phyloP scores from a whole-genome alignment of 2,329 filamentous ascomycete species.

The Microdochium bolleyi region DNA sequence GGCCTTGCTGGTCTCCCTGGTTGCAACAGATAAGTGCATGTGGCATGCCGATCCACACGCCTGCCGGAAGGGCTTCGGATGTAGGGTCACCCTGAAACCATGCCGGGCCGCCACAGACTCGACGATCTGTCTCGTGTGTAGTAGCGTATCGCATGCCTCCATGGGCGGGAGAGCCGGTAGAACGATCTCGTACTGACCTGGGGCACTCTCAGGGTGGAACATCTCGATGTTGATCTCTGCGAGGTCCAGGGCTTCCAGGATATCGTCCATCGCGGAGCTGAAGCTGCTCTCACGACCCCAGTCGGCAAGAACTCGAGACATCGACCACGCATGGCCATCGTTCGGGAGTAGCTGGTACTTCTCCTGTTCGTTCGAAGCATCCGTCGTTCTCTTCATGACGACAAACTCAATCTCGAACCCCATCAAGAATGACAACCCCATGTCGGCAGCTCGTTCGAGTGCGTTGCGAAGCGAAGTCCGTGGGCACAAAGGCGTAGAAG shows the following conservation, averaged over 20 bases:
- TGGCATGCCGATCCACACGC: conserved; percentile 60
- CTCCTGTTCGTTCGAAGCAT: conserved; percentile 16
- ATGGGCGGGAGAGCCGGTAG: conserved; percentile 56
- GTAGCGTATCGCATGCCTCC: conserved; percentile 61
- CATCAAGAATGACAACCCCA: conserved; percentile 52
- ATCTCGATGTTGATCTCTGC: conserved; percentile 62
- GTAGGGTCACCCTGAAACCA: conserved; percentile 60
- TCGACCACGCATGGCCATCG: conserved; percentile 64
- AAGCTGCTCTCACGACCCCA: conserved; percentile 32
- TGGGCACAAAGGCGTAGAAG: conserved; percentile 50
- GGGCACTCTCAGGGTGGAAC: conserved; percentile 66
- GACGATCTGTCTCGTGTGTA: conserved; percentile 65
- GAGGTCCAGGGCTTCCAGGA: conserved; percentile 49
- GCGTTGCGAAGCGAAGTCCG: conserved; percentile 52
- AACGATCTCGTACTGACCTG: conserved; percentile 72
- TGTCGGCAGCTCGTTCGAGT: conserved; percentile 38
- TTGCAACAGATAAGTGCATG: conserved; percentile 60
- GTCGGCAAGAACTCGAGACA: conserved; percentile 54
- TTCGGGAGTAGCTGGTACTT: conserved; percentile 40
- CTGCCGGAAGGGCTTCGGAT: conserved; percentile 58
- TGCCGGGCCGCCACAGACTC: conserved; percentile 53
- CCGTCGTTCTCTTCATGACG: conserved; percentile 46
- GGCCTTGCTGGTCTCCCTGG: conserved; percentile 21
- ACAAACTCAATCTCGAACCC: conserved; percentile 81
- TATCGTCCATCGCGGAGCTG: conserved; percentile 54